A percentile compares a stretch with the other conserved stretches of the same genome.
Conservation (phyloP, 257 asterid species). For the Haberlea rhodopensis region DNA sequence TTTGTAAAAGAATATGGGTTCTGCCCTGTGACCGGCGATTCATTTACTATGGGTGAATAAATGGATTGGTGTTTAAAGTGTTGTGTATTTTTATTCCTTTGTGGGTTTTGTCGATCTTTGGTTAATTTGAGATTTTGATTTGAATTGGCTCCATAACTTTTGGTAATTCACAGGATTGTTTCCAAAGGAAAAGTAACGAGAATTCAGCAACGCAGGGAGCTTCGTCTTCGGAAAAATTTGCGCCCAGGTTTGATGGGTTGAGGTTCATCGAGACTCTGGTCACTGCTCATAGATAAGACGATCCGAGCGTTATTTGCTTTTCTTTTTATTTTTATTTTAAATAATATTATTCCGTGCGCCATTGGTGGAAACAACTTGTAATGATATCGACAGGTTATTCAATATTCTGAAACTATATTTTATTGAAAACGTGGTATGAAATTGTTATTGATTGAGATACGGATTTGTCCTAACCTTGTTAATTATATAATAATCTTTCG, state of each 20-base stretch:
- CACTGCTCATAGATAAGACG: slow-evolving; percentile 61
- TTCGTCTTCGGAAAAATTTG: slow-evolving; percentile 56
- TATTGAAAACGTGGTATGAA: no score
- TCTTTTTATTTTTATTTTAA: not conserved
- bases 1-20: not conserved
- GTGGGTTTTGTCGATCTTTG: not conserved
- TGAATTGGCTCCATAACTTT: no score
- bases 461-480: no score
- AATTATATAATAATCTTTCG: no score
- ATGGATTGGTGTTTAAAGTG: not conserved
- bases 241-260: slow-evolving; percentile 76
- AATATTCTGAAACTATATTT: no score
- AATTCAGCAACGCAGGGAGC: slow-evolving; percentile 35
- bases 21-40: not conserved
- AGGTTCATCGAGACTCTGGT: slow-evolving; percentile 76
- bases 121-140: no score
- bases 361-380: not conserved
- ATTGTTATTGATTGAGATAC: no score
- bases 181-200: slow-evolving; percentile 31
- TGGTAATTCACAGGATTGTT: slow-evolving; percentile 20
- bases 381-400: no score
- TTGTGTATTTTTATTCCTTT: not conserved
- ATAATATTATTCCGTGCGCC: not conserved
- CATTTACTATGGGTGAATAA: not conserved
- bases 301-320: not conserved